A percentile compares a stretch with the other conserved stretches of the same genome.
Conservation (phyloP, 768 basidiomycete genomes). For the Phaffia tasmanica region DNA sequence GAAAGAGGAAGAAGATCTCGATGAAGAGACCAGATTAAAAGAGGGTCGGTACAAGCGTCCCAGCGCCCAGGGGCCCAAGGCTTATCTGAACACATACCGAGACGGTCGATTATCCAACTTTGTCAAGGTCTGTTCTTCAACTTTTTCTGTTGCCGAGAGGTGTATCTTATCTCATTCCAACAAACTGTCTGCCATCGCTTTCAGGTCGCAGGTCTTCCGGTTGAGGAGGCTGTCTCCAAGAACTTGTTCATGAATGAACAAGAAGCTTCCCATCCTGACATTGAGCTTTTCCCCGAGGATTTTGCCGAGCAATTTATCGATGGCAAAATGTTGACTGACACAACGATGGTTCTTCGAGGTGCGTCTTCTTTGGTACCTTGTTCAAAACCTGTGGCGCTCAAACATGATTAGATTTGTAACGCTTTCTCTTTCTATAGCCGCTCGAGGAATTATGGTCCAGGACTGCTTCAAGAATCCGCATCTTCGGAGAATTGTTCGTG, state of each 20-base stretch:
- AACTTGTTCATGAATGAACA: slow-evolving; percentile 13
- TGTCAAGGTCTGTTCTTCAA: slow-evolving; percentile 16
- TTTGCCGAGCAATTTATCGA: slow-evolving; percentile 80
- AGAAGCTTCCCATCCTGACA: slow-evolving; percentile 72
- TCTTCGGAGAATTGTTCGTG: slow-evolving; percentile 64
- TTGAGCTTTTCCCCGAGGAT: slow-evolving; percentile 61
- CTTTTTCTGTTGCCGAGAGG: background rate
- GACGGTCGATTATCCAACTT: slow-evolving; percentile 22
- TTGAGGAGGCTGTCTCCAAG: slow-evolving; percentile 45
- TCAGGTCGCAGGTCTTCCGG: slow-evolving; percentile 72
- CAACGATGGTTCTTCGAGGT: slow-evolving; percentile 34
- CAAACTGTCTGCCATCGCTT: slow-evolving; percentile 12
- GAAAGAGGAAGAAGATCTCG: slow-evolving; percentile 41
- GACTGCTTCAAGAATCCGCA: slow-evolving; percentile 90
- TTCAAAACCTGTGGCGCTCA: background rate
- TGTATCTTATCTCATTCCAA: background rate
- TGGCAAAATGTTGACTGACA: slow-evolving; percentile 26
- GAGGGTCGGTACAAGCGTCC: slow-evolving; percentile 18
- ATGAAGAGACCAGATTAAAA: slow-evolving; percentile 35
- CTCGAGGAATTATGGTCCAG: slow-evolving; percentile 71
- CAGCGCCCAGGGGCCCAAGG: background rate
- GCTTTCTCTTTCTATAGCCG: slow-evolving; percentile 35
- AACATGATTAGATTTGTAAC: too few species aligned
- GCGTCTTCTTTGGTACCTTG: slow-evolving; percentile 14
- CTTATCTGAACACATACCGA: slow-evolving; percentile 11